Conservation (phyloP, 2,329 filamentous ascomycete species). For the Pseudofabraea citricarpa region DNA sequence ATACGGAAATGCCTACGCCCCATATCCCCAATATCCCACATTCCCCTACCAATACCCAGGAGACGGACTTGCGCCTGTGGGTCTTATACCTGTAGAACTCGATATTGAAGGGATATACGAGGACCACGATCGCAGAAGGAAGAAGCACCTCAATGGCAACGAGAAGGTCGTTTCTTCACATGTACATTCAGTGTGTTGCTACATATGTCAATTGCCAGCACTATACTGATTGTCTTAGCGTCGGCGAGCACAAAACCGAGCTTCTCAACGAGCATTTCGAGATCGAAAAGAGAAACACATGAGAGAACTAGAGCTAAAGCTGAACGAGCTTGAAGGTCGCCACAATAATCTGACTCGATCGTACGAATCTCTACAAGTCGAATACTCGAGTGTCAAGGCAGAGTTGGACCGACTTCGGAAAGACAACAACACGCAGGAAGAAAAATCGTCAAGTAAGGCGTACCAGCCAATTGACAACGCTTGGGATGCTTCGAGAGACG, state of each 20-base stretch:
- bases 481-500: conserved; percentile 19
- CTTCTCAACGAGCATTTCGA: conserved; percentile 56
- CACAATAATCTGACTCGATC: conserved; percentile 51
- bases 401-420: conserved; percentile 25
- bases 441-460: conserved; percentile 5
- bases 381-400: conserved; percentile 26
- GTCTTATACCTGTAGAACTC: conserved; percentile 27
- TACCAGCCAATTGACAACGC: conserved; percentile 11
- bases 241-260: conserved; percentile 55
- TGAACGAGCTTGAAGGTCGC: conserved; percentile 47
- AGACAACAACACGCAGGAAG: conserved; percentile 11
- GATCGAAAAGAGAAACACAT: conserved; percentile 63
- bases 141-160: conserved; percentile 18
- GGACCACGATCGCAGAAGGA: conserved; percentile 26
- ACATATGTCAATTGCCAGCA: not conserved
- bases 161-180: conserved; percentile 27
- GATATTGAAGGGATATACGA: conserved; percentile 29
- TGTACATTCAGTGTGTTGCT: conserved; percentile 26
- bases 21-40: conserved; percentile 19
- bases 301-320: conserved; percentile 54
- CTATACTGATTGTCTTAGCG: conserved; percentile 32
- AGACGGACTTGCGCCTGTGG: conserved; percentile 18
- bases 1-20: conserved; percentile 18
- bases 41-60: conserved; percentile 25
- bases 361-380: conserved; percentile 42